Evolutionary conservation across 2,329 filamentous ascomycete genomes (phyloP).

Genomic region (Bipolaris gigantea): DNA sequence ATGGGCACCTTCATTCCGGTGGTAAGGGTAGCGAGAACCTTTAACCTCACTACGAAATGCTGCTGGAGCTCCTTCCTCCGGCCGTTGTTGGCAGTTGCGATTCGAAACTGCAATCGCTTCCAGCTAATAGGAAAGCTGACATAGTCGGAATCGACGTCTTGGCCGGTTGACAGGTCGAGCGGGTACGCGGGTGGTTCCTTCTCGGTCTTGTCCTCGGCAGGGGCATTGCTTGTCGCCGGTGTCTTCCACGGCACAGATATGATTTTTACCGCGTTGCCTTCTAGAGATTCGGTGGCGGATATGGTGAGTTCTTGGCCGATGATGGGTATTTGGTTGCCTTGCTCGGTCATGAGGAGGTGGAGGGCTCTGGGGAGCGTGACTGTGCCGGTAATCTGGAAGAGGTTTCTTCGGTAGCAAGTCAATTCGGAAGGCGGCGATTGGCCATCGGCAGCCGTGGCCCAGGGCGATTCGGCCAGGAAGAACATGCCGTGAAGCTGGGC

Average conservation of each 20-base stretch:
- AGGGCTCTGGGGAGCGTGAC: constrained; percentile 78
- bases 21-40: constrained; percentile 79
- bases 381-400: constrained; percentile 93
- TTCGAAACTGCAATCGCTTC: constrained; percentile 90
- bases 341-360: constrained; percentile 79
- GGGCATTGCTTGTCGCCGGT: constrained; percentile 75
- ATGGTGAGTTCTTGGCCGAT: constrained; percentile 82
- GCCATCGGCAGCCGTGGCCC: constrained; percentile 60
- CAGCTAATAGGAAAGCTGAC: constrained; percentile 92
- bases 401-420: constrained; percentile 92
- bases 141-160: constrained; percentile 77
- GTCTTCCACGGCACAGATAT: constrained; percentile 99
- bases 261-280: constrained; percentile 86
- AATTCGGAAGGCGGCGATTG: constrained; percentile 67
- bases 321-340: constrained; percentile 81
- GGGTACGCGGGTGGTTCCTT: constrained; percentile 85
- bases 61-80: constrained; percentile 93
- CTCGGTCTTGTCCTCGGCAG: constrained; percentile 68
- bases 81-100: constrained; percentile 95
- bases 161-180: constrained; percentile 66
- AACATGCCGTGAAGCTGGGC: constrained; percentile 88
- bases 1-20: constrained; percentile 82
- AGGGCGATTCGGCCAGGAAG: constrained; percentile 78
- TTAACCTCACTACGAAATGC: constrained; percentile 88
- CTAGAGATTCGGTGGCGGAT: constrained; percentile 91